phyloP scores from a whole-genome alignment of 257 asterid species.

The Linaria vulgaris region DNA sequence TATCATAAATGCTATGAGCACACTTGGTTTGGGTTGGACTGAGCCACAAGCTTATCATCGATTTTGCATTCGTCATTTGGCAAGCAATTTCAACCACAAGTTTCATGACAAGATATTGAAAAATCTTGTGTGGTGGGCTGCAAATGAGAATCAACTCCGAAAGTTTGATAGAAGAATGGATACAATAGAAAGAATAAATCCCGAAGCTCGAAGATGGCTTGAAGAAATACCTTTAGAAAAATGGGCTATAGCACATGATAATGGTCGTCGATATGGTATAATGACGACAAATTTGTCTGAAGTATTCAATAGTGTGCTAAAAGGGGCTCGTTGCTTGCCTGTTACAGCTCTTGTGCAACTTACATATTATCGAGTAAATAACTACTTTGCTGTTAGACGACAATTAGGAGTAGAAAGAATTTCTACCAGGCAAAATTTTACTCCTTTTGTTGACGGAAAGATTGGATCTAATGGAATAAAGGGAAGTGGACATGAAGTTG shows the following conservation, averaged over 20 bases:
- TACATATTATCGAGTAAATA: background rate
- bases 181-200: background rate
- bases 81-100: no score
- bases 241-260: background rate
- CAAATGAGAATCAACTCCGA: constrained; percentile 7
- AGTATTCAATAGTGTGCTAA: background rate
- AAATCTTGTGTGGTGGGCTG: no score
- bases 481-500: no score
- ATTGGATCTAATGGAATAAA: no score
- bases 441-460: no score
- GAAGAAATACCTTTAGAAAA: constrained; percentile 3
- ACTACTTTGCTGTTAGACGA: no score
- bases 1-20: no score
- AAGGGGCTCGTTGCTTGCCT: background rate
- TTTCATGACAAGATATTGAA: no score
- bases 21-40: no score
- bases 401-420: background rate
- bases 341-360: constrained; percentile 3
- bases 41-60: no score
- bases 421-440: no score
- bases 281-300: constrained; percentile 5
- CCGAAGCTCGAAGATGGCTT: background rate
- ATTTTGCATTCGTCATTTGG: no score
- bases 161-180: background rate
- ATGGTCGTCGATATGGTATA: background rate